Evolutionary conservation across 176 grass and related monocot species (phyloP).

Genomic region (Carex cristatella): DNA sequence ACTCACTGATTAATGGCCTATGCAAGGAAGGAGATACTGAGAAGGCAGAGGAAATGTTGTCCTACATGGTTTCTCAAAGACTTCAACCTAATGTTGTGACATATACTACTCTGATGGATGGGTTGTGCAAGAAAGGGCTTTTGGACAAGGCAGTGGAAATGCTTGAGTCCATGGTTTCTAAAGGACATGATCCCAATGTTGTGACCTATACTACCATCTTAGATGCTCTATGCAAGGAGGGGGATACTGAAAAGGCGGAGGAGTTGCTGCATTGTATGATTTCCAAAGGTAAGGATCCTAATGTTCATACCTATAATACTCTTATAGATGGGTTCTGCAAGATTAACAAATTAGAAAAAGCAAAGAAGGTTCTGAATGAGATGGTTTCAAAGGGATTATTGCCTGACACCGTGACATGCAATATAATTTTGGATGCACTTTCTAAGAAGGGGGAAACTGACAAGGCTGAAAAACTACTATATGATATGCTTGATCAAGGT

Average conservation of each 20-base stretch:
- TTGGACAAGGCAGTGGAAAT: slow-evolving; percentile 31
- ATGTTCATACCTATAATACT: slow-evolving; percentile 53
- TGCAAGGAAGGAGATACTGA: not conserved
- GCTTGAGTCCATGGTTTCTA: slow-evolving; percentile 33
- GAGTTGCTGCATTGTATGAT: slow-evolving; percentile 54
- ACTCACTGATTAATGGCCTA: too few species aligned
- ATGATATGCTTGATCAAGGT: slow-evolving; percentile 48
- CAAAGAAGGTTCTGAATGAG: slow-evolving; percentile 33
- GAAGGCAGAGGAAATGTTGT: not conserved
- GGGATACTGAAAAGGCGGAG: slow-evolving; percentile 30
- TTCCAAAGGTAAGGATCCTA: slow-evolving; percentile 30
- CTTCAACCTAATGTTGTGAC: slow-evolving; percentile 25
- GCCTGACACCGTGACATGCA: slow-evolving; percentile 46
- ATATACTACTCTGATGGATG: slow-evolving; percentile 56
- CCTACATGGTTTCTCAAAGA: not conserved
- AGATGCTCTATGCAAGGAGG: slow-evolving; percentile 38
- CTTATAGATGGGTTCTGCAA: slow-evolving; percentile 53
- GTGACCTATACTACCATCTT: slow-evolving; percentile 55
- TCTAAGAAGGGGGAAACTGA: slow-evolving; percentile 49
- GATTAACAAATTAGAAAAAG: slow-evolving; percentile 33
- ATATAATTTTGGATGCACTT: slow-evolving; percentile 45
- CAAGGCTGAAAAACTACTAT: slow-evolving; percentile 38
- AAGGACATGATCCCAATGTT: slow-evolving; percentile 38
- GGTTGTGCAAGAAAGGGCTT: slow-evolving; percentile 45
- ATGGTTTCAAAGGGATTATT: slow-evolving; percentile 44